Evolutionary conservation across 495 filamentous ascomycete genomes (phyloP).

Genomic region (Tuber aestivum): DNA sequence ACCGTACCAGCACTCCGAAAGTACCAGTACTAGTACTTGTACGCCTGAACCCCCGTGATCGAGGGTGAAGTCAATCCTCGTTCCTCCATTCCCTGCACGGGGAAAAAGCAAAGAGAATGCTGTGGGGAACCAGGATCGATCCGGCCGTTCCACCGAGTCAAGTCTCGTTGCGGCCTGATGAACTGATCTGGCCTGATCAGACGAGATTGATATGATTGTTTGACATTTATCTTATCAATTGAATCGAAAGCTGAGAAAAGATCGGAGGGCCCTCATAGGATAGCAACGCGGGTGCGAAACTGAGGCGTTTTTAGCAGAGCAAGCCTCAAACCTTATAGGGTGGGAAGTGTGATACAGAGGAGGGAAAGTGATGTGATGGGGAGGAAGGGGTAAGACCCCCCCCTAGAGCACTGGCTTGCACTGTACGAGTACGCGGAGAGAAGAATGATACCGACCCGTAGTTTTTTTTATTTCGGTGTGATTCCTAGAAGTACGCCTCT

Average conservation of each 20-base stretch:
- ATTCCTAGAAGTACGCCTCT: not conserved
- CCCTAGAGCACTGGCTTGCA: not conserved
- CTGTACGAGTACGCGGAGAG: not conserved
- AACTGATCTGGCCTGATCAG: slow-evolving; percentile 37
- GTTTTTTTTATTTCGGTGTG: not conserved
- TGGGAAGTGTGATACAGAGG: not conserved
- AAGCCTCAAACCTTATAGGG: not conserved
- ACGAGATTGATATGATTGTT: slow-evolving; percentile 17
- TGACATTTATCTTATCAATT: slow-evolving; percentile 39
- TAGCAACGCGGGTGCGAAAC: not conserved
- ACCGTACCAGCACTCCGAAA: not conserved
- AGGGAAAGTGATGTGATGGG: not conserved
- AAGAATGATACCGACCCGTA: not conserved
- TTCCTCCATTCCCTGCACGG: not conserved
- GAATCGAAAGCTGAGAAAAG: not conserved
- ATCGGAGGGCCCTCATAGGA: not conserved
- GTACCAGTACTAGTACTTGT: too few relatives aligned
- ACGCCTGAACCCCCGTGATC: not conserved
- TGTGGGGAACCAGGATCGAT: not conserved
- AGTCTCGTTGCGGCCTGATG: slow-evolving; percentile 22
- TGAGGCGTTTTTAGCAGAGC: not conserved
- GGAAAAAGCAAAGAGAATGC: not conserved
- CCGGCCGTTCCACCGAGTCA: not conserved
- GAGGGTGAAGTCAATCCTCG: not conserved
- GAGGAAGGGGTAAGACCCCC: not conserved